Conservation (phyloP, 768 basidiomycete genomes). For the Dentipellis fragilis region DNA sequence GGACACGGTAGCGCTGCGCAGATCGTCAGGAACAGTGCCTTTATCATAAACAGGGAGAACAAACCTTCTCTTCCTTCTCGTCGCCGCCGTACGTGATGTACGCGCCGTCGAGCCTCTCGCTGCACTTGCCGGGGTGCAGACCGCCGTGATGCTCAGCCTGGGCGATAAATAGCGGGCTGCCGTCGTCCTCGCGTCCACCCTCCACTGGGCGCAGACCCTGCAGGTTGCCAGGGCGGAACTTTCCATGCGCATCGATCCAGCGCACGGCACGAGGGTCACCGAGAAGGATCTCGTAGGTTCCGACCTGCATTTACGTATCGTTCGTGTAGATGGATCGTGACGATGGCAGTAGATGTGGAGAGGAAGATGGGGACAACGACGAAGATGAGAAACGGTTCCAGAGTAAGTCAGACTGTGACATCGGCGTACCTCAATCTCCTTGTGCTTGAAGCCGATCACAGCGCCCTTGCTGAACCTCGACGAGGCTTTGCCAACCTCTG, state of each 20-base stretch:
- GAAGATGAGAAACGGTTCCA: constrained; percentile 1
- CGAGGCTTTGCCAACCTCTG: constrained; percentile 63
- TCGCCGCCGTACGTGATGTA: constrained; percentile 39
- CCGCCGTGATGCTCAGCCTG: constrained; percentile 43
- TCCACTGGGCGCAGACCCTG: constrained; percentile 44
- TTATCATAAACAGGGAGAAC: constrained; percentile 5
- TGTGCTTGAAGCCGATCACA: constrained; percentile 49
- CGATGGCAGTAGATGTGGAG: too few species aligned
- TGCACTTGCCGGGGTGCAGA: constrained; percentile 57
- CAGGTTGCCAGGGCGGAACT: constrained; percentile 33
- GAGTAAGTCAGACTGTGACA: neutral
- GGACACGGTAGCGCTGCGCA: constrained; percentile 29
- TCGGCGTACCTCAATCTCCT: constrained; percentile 45
- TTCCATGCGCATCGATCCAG: constrained; percentile 46
- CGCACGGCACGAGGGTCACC: constrained; percentile 44
- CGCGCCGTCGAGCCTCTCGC: constrained; percentile 41
- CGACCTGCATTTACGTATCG: constrained; percentile 28
- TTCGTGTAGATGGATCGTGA: too few species aligned
- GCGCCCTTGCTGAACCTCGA: constrained; percentile 47
- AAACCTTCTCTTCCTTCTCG: constrained; percentile 44
- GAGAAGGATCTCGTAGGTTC: constrained; percentile 60
- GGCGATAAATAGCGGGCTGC: constrained; percentile 50
- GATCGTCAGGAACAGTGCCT: neutral
- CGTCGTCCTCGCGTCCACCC: constrained; percentile 55
- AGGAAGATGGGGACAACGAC: neutral